phyloP scores from a whole-genome alignment of 2,329 filamentous ascomycete genomes.

The Zasmidium cellare region DNA sequence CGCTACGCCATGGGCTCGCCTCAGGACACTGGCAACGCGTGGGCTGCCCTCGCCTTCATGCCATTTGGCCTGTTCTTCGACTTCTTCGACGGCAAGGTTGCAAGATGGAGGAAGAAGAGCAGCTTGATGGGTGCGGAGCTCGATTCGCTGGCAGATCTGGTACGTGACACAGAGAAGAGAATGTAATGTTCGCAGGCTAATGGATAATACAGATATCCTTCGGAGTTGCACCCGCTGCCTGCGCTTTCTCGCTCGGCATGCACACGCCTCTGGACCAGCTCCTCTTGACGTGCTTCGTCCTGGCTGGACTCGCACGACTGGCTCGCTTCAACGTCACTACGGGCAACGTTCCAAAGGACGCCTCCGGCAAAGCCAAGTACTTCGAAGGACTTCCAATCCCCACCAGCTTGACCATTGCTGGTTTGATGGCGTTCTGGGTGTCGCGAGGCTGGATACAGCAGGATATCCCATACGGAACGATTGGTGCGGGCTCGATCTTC shows the following conservation, averaged over 20 bases:
- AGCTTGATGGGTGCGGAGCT: constrained; percentile 97
- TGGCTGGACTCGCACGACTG: constrained; percentile 88
- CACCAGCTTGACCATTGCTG: constrained; percentile 78
- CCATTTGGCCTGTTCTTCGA: constrained; percentile 96
- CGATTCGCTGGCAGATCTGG: constrained; percentile 91
- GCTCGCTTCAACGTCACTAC: constrained; percentile 98
- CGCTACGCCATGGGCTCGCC: constrained; percentile 75
- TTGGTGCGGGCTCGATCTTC: constrained; percentile 64
- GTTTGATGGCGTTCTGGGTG: constrained; percentile 87
- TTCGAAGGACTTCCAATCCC: constrained; percentile 98
- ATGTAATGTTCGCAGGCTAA: neutral
- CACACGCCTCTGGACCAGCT: constrained; percentile 82
- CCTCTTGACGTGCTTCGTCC: constrained; percentile 82
- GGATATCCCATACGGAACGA: constrained; percentile 73
- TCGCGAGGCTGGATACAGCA: constrained; percentile 76
- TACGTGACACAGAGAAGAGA: constrained; percentile 48
- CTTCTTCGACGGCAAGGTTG: constrained; percentile 96
- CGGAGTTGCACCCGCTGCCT: constrained; percentile 82
- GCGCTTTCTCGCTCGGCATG: constrained; percentile 85
- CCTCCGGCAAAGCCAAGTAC: constrained; percentile 85
- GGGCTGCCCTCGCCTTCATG: constrained; percentile 80
- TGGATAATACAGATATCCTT: constrained; percentile 74
- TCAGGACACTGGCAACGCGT: constrained; percentile 69
- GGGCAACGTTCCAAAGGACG: constrained; percentile 84
- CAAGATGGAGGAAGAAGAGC: constrained; percentile 94